phyloP scores from a whole-genome alignment of 2,329 filamentous ascomycete genomes.

The Achaetomium macrosporum region DNA sequence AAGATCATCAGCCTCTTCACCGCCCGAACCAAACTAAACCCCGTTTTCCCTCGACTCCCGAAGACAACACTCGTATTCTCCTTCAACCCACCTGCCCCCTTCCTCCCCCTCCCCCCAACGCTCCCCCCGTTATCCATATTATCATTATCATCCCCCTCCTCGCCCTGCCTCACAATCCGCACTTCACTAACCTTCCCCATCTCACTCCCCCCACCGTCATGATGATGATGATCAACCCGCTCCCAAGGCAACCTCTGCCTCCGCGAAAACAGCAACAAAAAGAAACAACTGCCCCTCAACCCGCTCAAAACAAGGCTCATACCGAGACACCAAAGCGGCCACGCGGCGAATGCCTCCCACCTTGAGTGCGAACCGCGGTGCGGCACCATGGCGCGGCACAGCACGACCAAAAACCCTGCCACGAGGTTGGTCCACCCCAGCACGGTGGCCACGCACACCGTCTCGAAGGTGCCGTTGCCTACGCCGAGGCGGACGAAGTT shows the following conservation, averaged over 20 bases:
- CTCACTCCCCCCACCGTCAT: background rate
- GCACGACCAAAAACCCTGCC: slow-evolving; percentile 35
- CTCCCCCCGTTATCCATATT: background rate
- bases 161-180: no score
- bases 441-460: slow-evolving; percentile 40
- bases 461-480: slow-evolving; percentile 46
- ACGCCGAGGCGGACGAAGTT: slow-evolving; percentile 50
- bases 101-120: background rate
- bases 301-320: slow-evolving; percentile 39
- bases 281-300: slow-evolving; percentile 43
- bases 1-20: slow-evolving; percentile 41
- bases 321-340: slow-evolving; percentile 43
- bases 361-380: slow-evolving; percentile 35
- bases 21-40: slow-evolving; percentile 25
- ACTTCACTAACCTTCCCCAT: background rate
- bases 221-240: slow-evolving; percentile 36
- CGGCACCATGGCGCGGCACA: slow-evolving; percentile 37
- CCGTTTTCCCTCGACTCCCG: background rate
- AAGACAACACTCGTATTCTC: slow-evolving; percentile 11
- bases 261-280: slow-evolving; percentile 40
- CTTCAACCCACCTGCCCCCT: background rate
- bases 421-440: slow-evolving; percentile 38
- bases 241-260: slow-evolving; percentile 44
- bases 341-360: slow-evolving; percentile 38
- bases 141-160: background rate